A percentile compares a stretch with the other conserved stretches of the same genome.
These are phyloP conservation scores for Apiospora phragmitis DNA, from an alignment of 2,329 filamentous ascomycete species.

Conservation along the genomic window DNA sequence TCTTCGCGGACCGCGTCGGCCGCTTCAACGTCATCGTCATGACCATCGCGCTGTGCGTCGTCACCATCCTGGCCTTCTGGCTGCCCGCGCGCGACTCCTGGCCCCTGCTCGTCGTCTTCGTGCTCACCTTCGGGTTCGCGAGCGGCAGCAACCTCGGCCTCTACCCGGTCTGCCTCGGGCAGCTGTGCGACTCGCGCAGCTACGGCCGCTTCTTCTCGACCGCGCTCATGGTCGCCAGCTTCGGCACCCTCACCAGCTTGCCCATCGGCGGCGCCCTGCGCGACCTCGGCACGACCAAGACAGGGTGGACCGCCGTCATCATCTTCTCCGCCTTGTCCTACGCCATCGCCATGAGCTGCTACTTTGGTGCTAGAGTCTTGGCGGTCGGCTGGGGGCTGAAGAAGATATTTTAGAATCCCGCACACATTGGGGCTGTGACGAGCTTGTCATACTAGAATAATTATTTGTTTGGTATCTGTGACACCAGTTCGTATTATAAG, in stretches of 20 bases:
- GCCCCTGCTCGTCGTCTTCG: constrained; percentile 57
- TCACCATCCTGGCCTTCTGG: constrained; percentile 58
- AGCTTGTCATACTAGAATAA: not conserved
- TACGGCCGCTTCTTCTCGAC: constrained; percentile 71
- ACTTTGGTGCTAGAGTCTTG: constrained; percentile 26
- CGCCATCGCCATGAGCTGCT: constrained; percentile 29
- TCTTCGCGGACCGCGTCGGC: constrained; percentile 65
- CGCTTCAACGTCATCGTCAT: constrained; percentile 68
- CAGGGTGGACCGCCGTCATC: constrained; percentile 28
- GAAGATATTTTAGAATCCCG: constrained; percentile 22
- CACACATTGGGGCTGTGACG: not conserved
- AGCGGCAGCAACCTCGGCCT: constrained; percentile 68
- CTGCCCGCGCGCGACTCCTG: constrained; percentile 48
- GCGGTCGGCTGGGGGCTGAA: constrained; percentile 29
- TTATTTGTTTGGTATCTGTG: not conserved
- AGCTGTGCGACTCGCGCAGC: constrained; percentile 66
- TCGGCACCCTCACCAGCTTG: constrained; percentile 9
- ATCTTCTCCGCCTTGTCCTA: constrained; percentile 30
- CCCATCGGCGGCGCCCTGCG: constrained; percentile 19
- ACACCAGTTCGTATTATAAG: not conserved
- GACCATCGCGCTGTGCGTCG: constrained; percentile 46
- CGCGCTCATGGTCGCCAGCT: constrained; percentile 45
- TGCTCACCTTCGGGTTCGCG: constrained; percentile 65
- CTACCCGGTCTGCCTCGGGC: constrained; percentile 70
- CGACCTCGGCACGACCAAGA: constrained; percentile 20